These are phyloP conservation scores for Hortiboletus campestris DNA, from an alignment of 768 basidiomycete species.

Conservation along the genomic window DNA sequence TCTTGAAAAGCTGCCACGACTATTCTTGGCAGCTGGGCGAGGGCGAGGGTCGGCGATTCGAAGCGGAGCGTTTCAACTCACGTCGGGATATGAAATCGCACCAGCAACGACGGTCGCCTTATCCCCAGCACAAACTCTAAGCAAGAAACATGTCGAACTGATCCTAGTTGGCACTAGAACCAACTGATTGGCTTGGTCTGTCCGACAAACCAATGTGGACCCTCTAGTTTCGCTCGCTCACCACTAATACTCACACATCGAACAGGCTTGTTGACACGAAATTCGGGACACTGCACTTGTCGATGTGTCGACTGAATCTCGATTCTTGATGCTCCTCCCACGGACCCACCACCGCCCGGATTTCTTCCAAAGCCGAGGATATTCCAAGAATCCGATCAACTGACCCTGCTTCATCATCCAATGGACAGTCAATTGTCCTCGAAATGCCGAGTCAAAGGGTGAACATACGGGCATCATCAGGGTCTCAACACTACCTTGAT, in stretches of 20 bases:
- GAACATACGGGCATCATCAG: background rate
- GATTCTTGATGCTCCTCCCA: background rate
- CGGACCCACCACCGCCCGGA: background rate
- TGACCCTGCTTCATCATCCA: background rate
- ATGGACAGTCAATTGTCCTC: background rate
- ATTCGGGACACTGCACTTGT: background rate
- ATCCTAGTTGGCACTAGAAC: background rate
- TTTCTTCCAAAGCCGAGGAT: background rate
- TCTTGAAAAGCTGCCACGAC: background rate
- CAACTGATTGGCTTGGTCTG: background rate
- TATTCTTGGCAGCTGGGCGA: background rate
- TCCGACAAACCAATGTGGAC: background rate
- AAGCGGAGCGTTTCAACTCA: constrained; percentile 7
- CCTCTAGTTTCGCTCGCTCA: background rate
- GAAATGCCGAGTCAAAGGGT: background rate
- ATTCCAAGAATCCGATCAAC: background rate
- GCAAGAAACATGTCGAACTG: background rate
- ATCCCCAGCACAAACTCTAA: background rate
- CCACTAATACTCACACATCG: background rate
- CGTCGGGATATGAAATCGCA: constrained; percentile 17
- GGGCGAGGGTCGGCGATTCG: constrained; percentile 3
- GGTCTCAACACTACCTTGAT: background rate
- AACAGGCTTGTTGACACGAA: background rate
- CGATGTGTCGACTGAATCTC: background rate
- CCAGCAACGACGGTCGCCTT: background rate